phyloP scores from a whole-genome alignment of 345 rosid species.

The Lepidium africanum region DNA sequence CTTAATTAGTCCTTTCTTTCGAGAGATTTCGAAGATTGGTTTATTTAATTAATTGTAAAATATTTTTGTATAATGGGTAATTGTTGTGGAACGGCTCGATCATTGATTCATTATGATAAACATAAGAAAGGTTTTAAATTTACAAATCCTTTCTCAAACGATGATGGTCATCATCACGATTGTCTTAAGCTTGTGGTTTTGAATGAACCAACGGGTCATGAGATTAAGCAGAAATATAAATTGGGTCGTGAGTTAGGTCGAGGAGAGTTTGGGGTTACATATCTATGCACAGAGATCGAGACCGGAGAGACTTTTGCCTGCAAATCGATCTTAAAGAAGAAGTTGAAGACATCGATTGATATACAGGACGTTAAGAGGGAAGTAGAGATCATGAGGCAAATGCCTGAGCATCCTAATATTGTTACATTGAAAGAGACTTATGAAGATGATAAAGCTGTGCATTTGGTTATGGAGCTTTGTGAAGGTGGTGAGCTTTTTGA shows the following conservation, averaged over 20 bases:
- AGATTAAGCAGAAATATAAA: constrained; percentile 53
- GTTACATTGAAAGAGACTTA: constrained; percentile 67
- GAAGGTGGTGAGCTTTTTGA: constrained; percentile 95
- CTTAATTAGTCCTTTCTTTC: not conserved
- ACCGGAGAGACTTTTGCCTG: constrained; percentile 61
- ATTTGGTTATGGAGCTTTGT: constrained; percentile 91
- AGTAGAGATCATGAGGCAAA: constrained; percentile 81
- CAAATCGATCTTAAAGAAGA: constrained; percentile 84
- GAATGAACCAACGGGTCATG: constrained; percentile 70
- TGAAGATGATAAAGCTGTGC: constrained; percentile 88
- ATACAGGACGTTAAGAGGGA: constrained; percentile 90
- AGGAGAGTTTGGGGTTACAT: constrained; percentile 84
- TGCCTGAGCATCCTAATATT: constrained; percentile 67
- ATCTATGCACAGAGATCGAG: constrained; percentile 63
- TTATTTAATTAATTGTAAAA: not conserved
- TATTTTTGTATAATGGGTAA: constrained; percentile 51
- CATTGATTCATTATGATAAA: constrained; percentile 17
- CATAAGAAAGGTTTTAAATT: constrained; percentile 31
- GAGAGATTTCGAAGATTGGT: not conserved
- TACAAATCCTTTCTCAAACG: constrained; percentile 50
- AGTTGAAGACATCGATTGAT: constrained; percentile 72
- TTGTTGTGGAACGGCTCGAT: constrained; percentile 59
- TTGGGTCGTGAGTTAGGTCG: constrained; percentile 89
- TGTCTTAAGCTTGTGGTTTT: constrained; percentile 51
- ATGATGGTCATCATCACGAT: constrained; percentile 28